Base-by-base conservation (phyloP, 73 alveolate species). In the Loxodes magnus region DNA sequence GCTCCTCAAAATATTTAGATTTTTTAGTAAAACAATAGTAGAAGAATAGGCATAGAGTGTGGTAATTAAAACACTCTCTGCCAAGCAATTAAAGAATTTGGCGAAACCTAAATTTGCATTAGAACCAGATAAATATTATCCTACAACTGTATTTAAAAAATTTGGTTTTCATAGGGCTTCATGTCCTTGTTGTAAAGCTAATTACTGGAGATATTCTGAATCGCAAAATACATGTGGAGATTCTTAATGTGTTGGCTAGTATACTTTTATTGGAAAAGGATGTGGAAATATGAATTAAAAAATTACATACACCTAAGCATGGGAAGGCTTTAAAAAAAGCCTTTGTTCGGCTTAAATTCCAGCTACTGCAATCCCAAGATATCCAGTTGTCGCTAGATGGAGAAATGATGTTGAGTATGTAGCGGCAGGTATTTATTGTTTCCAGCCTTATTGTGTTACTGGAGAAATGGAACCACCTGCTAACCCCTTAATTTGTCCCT, bases 381-480 rank as follows among this genome's bases (percentile, higher is more conserved):
- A 91, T 71, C 98, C 98, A 22, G 96, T 91, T 1, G 97, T 87
- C n/a, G 98, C 98, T 9, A 67, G 98, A 56, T 91, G 98, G 98
- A 77, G 98, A 71, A 87, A 88, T 50, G 98, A 91, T 79, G 98
- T 91, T 28, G 98, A 92, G 51, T 92, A 75, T 57, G 96, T 87
- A 2, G 98, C 98, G 24, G 98, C 98, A 6, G 98, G 98, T 24
- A 92, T 92, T 54, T 92, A 84, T 70, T 92, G 98, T 48, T 92
- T 92, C 81, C 92, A 92, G 68, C 98, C 97, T 24, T 92, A 87
- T 54, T 92, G 99, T 66, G 97, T 92, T 51, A 92, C 99, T 5
- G 99, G 99, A 5, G 99, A 92, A 60, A 51, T 92, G 63, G 94
- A 92, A 41, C 97, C 99, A 38, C 99, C 99, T 25, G 99, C 99